phyloP scores from a whole-genome alignment of 495 filamentous ascomycete species.

The Alectoria sarmentosa region DNA sequence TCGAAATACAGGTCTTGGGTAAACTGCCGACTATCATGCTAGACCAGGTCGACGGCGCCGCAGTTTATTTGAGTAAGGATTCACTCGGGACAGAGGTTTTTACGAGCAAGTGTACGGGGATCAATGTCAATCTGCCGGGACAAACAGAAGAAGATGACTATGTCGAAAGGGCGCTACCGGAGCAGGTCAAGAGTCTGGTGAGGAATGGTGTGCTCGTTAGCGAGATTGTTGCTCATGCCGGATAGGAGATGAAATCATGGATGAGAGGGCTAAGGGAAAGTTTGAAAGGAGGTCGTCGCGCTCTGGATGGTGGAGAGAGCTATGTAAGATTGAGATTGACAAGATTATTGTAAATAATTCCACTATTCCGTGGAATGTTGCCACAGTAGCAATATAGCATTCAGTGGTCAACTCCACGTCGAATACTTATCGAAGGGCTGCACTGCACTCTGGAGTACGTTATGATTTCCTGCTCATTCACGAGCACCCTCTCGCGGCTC shows the following conservation, averaged over 20 bases:
- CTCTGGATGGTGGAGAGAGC: neutral
- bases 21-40: slow-evolving; percentile 77
- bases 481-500: neutral
- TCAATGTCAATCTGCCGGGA: slow-evolving; percentile 79
- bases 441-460: neutral
- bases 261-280: no score
- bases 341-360: neutral
- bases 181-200: slow-evolving; percentile 79
- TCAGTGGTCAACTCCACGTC: neutral
- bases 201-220: slow-evolving; percentile 68
- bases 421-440: neutral
- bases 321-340: neutral
- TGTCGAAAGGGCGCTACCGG: slow-evolving; percentile 75
- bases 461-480: neutral
- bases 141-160: slow-evolving; percentile 62
- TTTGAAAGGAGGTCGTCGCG: neutral
- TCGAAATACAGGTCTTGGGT: slow-evolving; percentile 83
- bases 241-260: slow-evolving; percentile 36
- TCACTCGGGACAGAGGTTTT: slow-evolving; percentile 74
- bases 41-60: slow-evolving; percentile 88
- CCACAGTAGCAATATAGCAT: neutral
- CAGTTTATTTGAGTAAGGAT: slow-evolving; percentile 74
- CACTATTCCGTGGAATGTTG: neutral
- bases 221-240: slow-evolving; percentile 87
- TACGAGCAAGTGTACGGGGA: slow-evolving; percentile 70